Percentiles rank a stretch among this genome's conserved stretches.
These are phyloP conservation scores for Beauveria scarabaeidicola DNA, from an alignment of 2,329 filamentous ascomycete species.

Conservation along the genomic window DNA sequence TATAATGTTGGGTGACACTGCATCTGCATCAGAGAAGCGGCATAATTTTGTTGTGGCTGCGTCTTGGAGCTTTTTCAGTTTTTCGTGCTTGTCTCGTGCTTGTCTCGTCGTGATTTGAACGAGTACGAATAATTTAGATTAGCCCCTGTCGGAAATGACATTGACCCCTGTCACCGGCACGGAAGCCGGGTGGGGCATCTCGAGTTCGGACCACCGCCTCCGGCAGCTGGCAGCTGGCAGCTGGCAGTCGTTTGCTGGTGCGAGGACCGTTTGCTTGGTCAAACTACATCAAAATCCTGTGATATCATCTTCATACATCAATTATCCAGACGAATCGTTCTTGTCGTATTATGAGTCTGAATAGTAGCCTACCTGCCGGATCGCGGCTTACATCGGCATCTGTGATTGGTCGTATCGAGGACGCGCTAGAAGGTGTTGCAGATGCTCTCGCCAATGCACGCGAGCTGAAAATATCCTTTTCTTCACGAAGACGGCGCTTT, in stretches of 20 bases:
- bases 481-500: conserved; percentile 14
- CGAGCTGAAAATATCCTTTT: conserved; percentile 22
- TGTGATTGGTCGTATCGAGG: conserved; percentile 28
- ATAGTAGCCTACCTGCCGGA: not conserved
- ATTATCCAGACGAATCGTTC: not conserved
- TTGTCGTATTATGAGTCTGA: not conserved
- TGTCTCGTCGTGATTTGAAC: not conserved
- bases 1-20: not conserved
- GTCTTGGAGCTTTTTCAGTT: not conserved
- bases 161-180: not conserved
- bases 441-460: conserved; percentile 19
- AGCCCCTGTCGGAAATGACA: not conserved
- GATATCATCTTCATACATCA: not conserved
- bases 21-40: conserved; percentile 3
- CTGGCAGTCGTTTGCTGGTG: not conserved
- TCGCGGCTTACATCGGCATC: conserved; percentile 13
- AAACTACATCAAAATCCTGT: not conserved
- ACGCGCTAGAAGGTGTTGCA: conserved; percentile 23
- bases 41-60: not conserved
- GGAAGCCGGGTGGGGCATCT: conserved; percentile 5
- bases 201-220: conserved; percentile 2
- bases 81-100: not conserved
- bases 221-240: not conserved
- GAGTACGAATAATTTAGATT: not conserved
- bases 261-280: not conserved